Percentiles rank a stretch among this genome's conserved stretches.
Conservation (phyloP, 148 eudicot species). For the Fallopia convolvulus region DNA sequence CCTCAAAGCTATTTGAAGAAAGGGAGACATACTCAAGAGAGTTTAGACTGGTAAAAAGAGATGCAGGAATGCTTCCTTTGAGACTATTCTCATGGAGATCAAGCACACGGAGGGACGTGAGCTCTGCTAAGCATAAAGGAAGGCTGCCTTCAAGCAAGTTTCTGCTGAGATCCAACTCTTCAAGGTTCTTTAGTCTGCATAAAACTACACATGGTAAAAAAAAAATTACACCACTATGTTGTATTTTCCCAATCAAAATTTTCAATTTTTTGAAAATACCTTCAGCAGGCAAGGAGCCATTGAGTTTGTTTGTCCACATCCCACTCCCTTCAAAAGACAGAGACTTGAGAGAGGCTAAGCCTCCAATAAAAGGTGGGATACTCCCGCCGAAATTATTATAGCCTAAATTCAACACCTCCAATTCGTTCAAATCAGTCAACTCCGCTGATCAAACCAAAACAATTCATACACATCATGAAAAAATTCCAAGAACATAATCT, state of each 20-base stretch:
- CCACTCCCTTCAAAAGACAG: neutral
- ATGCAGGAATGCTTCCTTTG: constrained; percentile 1
- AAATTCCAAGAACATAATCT: neutral
- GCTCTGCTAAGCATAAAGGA: neutral
- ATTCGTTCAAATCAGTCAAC: neutral
- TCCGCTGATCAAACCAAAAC: neutral
- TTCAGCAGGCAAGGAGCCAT: neutral
- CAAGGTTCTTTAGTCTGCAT: neutral
- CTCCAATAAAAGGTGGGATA: neutral
- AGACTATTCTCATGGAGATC: neutral
- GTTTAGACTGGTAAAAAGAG: constrained; percentile 14
- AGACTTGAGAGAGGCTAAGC: neutral
- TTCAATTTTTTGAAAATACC: neutral
- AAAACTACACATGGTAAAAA: neutral
- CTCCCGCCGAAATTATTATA: neutral
- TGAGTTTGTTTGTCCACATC: neutral
- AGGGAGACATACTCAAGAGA: constrained; percentile 18
- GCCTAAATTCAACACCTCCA: neutral
- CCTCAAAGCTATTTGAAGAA: constrained; percentile 14
- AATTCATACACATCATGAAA: neutral
- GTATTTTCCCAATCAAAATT: neutral
- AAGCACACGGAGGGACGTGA: neutral
- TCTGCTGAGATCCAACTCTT: constrained; percentile 1
- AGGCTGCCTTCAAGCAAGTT: neutral
- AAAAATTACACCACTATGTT: neutral